Conservation (phyloP, 2,329 filamentous ascomycete species). For the Raffaelea arxii region DNA sequence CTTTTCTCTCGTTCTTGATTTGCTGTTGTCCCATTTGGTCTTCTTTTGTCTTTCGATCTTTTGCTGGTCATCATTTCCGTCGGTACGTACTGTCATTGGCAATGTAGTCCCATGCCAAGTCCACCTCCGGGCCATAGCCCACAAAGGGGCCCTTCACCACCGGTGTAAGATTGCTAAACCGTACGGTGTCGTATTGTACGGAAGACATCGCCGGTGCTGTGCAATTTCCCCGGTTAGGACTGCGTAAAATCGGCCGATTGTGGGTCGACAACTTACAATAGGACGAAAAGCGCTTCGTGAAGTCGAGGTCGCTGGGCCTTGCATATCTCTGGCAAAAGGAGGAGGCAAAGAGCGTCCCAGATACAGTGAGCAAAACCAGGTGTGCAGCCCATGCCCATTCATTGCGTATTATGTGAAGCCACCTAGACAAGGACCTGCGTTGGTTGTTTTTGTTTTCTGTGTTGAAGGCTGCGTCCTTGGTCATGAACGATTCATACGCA, state of each 20-base stretch:
- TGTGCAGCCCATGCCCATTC: conserved; percentile 31
- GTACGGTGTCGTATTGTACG: conserved; percentile 38
- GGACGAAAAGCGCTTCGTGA: conserved; percentile 31
- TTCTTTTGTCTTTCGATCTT: background rate
- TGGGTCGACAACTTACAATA: conserved; percentile 19
- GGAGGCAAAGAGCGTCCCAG: conserved; percentile 28
- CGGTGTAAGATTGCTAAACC: conserved; percentile 35
- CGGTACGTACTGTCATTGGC: conserved; percentile 29
- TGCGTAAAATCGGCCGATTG: background rate
- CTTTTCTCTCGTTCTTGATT: background rate
- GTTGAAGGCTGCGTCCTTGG: too few relatives aligned
- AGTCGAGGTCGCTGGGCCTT: conserved; percentile 22
- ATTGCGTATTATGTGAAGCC: too few relatives aligned
- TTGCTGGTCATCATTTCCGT: background rate
- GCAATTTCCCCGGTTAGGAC: background rate
- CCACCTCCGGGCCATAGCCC: conserved; percentile 45
- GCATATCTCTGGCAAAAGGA: conserved; percentile 28
- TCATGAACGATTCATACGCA: conserved; percentile 1
- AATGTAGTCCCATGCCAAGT: conserved; percentile 46
- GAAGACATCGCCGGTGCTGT: conserved; percentile 36
- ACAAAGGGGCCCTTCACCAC: conserved; percentile 41
- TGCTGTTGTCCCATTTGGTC: background rate
- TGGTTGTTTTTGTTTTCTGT: too few relatives aligned
- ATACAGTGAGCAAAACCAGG: conserved; percentile 27
- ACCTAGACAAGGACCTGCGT: too few relatives aligned